Percentiles rank a stretch among this genome's conserved stretches.
These are phyloP conservation scores for Trichomonas gallinae DNA, from an alignment of 208 protist genomes.

Conservation along the genomic window DNA sequence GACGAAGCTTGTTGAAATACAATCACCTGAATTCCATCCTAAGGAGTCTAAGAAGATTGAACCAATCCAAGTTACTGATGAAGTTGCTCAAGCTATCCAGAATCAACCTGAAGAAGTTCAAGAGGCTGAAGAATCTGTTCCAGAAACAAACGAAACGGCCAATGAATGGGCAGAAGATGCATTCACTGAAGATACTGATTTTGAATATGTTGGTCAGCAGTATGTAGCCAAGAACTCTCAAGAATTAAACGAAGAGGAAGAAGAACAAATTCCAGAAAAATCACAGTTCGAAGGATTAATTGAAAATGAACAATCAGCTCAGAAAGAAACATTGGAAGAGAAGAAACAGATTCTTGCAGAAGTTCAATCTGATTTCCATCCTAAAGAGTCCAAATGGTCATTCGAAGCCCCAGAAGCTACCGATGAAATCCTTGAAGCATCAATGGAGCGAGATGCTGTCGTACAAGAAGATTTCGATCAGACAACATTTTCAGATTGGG, in stretches of 20 bases:
- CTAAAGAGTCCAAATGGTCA: neutral
- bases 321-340: neutral
- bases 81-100: no score
- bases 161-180: neutral
- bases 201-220: no score
- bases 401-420: neutral
- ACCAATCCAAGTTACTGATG: no score
- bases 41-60: no score
- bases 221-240: no score
- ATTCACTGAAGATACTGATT: neutral
- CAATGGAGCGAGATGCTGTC: no score
- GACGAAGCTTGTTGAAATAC: no score
- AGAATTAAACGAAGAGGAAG: neutral
- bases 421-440: neutral
- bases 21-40: no score
- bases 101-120: no score
- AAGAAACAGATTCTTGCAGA: neutral
- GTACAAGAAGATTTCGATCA: no score
- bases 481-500: no score
- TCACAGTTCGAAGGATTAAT: neutral
- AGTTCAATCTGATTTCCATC: neutral
- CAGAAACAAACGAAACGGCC: neutral
- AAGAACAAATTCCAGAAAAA: neutral
- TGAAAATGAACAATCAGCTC: neutral
- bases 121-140: no score